These are phyloP conservation scores for Diddensiella caesifluorescens DNA, from an alignment of 805 yeast genomes.

Conservation along the genomic window DNA sequence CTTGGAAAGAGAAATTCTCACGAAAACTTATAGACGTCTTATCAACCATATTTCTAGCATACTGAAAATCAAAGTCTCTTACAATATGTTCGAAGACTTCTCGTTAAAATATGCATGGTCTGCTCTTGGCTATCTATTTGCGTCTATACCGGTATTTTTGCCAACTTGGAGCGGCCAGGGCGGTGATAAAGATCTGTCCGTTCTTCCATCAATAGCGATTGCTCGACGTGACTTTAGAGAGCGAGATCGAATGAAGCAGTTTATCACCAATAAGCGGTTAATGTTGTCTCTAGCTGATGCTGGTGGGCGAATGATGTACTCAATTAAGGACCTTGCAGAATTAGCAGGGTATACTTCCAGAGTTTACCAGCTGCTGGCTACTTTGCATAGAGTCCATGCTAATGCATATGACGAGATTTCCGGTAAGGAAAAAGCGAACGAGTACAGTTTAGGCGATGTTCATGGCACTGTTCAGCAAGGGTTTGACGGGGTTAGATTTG, in stretches of 20 bases:
- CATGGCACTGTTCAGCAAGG: slow-evolving; percentile 76
- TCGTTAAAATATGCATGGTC: slow-evolving; percentile 91
- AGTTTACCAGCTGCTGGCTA: slow-evolving; percentile 68
- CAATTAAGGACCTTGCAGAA: slow-evolving; percentile 87
- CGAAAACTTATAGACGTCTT: slow-evolving; percentile 52
- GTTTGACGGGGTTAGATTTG: slow-evolving; percentile 75
- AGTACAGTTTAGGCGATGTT: slow-evolving; percentile 44
- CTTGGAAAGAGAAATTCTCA: slow-evolving; percentile 66
- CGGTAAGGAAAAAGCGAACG: slow-evolving; percentile 9
- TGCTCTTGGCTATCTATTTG: slow-evolving; percentile 86
- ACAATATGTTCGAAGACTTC: slow-evolving; percentile 76
- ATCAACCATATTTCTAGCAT: slow-evolving; percentile 50
- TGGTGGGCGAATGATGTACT: slow-evolving; percentile 89
- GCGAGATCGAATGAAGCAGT: slow-evolving; percentile 66
- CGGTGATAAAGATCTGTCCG: slow-evolving; percentile 23
- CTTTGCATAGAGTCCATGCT: slow-evolving; percentile 78
- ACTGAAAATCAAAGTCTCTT: slow-evolving; percentile 55
- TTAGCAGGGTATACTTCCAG: slow-evolving; percentile 87
- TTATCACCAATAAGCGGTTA: slow-evolving; percentile 83
- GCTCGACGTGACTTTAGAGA: slow-evolving; percentile 24
- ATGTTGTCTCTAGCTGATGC: slow-evolving; percentile 93
- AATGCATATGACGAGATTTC: slow-evolving; percentile 25
- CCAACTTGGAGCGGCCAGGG: slow-evolving; percentile 38
- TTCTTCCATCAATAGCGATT: slow-evolving; percentile 15
- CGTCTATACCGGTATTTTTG: slow-evolving; percentile 80